Percentiles rank a stretch among this genome's conserved stretches.
Evolutionary conservation across 2,329 filamentous ascomycete genomes (phyloP).

Genomic region (Pseudogymnoascus sp.): DNA sequence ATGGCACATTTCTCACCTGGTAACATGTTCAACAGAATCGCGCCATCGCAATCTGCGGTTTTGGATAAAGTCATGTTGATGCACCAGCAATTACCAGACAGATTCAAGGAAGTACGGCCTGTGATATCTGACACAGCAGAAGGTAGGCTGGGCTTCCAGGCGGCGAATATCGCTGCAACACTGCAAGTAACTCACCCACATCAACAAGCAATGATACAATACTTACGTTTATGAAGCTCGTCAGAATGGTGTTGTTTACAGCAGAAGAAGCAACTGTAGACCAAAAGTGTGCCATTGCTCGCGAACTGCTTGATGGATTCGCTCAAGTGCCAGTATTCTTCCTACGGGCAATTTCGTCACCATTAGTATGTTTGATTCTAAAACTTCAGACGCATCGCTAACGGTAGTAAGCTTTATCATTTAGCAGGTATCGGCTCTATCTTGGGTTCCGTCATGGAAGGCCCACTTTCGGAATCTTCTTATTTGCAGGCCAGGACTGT

Average conservation of each 20-base stretch:
- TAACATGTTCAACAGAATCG: slow-evolving; percentile 10
- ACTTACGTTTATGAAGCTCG: slow-evolving; percentile 31
- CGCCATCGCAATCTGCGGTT: slow-evolving; percentile 12
- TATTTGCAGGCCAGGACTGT: slow-evolving; percentile 31
- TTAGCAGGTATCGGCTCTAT: slow-evolving; percentile 42
- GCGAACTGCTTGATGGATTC: slow-evolving; percentile 38
- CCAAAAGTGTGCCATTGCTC: slow-evolving; percentile 39
- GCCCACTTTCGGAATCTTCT: slow-evolving; percentile 15
- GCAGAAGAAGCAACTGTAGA: slow-evolving; percentile 32
- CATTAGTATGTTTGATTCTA: slow-evolving; percentile 25
- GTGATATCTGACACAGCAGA: slow-evolving; percentile 26
- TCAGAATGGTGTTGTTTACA: slow-evolving; percentile 40
- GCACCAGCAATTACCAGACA: slow-evolving; percentile 15
- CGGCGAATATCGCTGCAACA: slow-evolving; percentile 44
- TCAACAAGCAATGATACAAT: background rate
- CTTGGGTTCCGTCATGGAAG: slow-evolving; percentile 39
- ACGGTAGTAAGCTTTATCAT: slow-evolving; percentile 33
- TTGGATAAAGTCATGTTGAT: slow-evolving; percentile 18
- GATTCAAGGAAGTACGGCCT: slow-evolving; percentile 16
- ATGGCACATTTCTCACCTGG: slow-evolving; percentile 9
- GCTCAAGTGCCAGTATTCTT: slow-evolving; percentile 37
- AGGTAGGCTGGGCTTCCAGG: slow-evolving; percentile 41
- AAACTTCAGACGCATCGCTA: background rate
- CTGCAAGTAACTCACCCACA: slow-evolving; percentile 11
- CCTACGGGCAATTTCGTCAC: slow-evolving; percentile 40